These are phyloP conservation scores for Crataegus laevigata DNA, from an alignment of 306 rosid genomes.

Conservation along the genomic window DNA sequence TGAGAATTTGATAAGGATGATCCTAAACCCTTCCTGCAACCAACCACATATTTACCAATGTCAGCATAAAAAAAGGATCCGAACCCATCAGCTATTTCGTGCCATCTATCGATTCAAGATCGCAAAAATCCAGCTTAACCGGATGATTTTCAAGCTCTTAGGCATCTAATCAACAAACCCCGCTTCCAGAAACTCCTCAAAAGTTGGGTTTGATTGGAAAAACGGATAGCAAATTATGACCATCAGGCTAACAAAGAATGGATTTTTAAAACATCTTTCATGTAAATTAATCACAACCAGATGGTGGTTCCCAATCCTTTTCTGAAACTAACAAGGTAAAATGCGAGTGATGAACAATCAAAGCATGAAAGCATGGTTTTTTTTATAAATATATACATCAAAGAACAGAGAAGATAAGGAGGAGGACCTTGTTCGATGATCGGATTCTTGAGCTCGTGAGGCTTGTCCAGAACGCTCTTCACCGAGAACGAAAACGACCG, in stretches of 20 bases:
- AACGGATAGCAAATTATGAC: conserved; percentile 8
- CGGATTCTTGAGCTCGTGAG: conserved; percentile 43
- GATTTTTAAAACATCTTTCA: conserved; percentile 3
- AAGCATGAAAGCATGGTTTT: neutral
- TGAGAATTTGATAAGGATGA: neutral
- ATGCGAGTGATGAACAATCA: neutral
- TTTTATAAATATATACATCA: neutral
- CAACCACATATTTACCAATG: conserved; percentile 14
- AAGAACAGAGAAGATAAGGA: conserved; percentile 5
- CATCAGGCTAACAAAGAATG: conserved; percentile 6
- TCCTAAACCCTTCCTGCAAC: neutral
- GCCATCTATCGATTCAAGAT: conserved; percentile 11
- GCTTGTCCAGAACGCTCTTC: conserved; percentile 47
- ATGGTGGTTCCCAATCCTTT: conserved; percentile 27
- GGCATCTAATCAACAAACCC: neutral
- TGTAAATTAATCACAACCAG: conserved; percentile 11
- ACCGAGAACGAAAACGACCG: conserved; percentile 28
- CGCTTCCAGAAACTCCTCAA: conserved; percentile 3
- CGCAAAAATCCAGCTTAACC: neutral
- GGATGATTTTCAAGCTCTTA: conserved; percentile 17
- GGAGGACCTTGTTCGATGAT: conserved; percentile 40
- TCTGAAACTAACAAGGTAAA: conserved; percentile 20
- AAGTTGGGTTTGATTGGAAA: neutral
- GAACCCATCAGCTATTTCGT: conserved; percentile 10
- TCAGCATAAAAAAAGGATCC: conserved; percentile 37